Percentiles rank a stretch among this genome's conserved stretches.
phyloP scores from a whole-genome alignment of 306 rosid genomes.

The Cucurbita pepo region DNA sequence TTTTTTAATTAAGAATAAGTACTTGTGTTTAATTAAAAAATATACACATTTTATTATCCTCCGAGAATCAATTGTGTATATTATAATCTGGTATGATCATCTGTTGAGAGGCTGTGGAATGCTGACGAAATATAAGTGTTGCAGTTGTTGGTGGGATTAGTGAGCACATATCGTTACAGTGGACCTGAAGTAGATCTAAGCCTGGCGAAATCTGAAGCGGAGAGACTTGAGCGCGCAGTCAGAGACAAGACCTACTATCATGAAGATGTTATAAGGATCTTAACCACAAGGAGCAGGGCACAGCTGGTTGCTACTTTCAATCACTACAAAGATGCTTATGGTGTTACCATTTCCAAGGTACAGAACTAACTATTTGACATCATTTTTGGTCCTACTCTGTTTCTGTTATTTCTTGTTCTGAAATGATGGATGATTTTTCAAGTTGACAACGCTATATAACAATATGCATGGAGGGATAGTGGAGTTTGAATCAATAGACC shows the following conservation, averaged over 20 bases:
- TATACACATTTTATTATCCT: not conserved
- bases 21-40: not conserved
- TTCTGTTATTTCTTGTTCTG: not conserved
- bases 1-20: not conserved
- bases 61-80: not conserved
- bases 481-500: not conserved
- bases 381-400: not conserved
- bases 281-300: conserved; percentile 52
- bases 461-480: not conserved
- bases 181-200: conserved; percentile 31
- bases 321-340: conserved; percentile 44
- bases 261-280: conserved; percentile 52
- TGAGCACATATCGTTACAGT: conserved; percentile 27
- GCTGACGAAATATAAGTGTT: not conserved
- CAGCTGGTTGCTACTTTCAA: conserved; percentile 69
- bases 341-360: conserved; percentile 55
- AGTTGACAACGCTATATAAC: not conserved
- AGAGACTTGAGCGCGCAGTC: conserved; percentile 46
- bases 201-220: conserved; percentile 46
- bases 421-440: not conserved
- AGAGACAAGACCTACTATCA: conserved; percentile 34
- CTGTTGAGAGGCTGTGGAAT: not conserved
- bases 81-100: no score
- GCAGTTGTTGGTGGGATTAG: conserved; percentile 10
- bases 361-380: not conserved